Percentiles rank a stretch among this genome's conserved stretches.
Conservation (phyloP, 352 stramenopile genomes). For the Phytopythium aichiense region DNA sequence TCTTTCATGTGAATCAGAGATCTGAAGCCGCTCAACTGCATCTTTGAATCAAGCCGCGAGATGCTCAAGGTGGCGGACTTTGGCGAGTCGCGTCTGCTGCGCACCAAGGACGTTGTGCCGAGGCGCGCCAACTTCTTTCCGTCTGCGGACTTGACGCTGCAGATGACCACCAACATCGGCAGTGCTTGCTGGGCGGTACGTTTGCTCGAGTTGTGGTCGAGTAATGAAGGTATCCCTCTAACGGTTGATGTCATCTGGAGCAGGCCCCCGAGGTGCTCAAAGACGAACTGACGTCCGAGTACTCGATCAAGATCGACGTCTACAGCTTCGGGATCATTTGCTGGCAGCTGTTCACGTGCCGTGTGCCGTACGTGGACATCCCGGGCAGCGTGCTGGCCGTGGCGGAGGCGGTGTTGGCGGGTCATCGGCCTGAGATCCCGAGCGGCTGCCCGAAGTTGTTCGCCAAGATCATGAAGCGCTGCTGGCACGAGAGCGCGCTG, state of each 20-base stretch:
- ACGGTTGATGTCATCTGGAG: not conserved
- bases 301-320: conserved; percentile 82
- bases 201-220: not conserved
- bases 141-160: conserved; percentile 55
- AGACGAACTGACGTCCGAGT: conserved; percentile 61
- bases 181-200: conserved; percentile 72
- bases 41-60: conserved; percentile 69
- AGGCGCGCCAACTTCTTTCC: conserved; percentile 54
- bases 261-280: conserved; percentile 67
- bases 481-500: conserved; percentile 67
- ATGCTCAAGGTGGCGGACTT: conserved; percentile 84
- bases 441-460: conserved; percentile 58
- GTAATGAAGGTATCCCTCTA: too few relatives aligned
- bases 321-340: conserved; percentile 86
- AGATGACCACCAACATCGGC: conserved; percentile 82
- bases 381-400: conserved; percentile 72
- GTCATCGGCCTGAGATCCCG: conserved; percentile 59
- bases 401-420: conserved; percentile 63
- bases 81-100: conserved; percentile 67
- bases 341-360: conserved; percentile 78
- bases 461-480: conserved; percentile 79
- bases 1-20: conserved; percentile 24
- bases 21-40: conserved; percentile 79
- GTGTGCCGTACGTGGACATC: conserved; percentile 68
- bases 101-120: conserved; percentile 51